Conservation (phyloP, 2,329 filamentous ascomycete genomes). For the Pseudogymnoascus sp. region DNA sequence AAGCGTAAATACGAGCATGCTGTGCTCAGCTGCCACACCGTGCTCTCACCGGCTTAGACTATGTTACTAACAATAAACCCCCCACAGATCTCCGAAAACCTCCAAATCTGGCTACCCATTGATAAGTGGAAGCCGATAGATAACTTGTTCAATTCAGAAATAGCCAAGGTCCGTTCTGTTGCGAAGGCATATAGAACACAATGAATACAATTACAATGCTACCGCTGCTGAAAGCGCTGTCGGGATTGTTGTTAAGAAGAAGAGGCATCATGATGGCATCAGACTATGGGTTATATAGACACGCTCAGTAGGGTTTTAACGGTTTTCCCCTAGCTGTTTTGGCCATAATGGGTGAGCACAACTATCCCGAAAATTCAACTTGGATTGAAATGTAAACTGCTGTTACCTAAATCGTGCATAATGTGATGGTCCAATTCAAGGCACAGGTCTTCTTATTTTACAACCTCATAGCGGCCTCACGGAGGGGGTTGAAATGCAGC, state of each 20-base stretch:
- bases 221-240: neutral
- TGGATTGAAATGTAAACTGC: too few relatives aligned
- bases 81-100: neutral
- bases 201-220: neutral
- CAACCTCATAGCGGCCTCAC: too few relatives aligned
- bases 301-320: neutral
- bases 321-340: neutral
- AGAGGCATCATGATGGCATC: neutral
- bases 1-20: neutral
- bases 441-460: too few relatives aligned
- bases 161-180: neutral
- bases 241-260: neutral
- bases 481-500: too few relatives aligned
- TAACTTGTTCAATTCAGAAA: neutral
- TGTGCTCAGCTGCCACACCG: neutral
- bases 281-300: neutral
- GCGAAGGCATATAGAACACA: neutral
- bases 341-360: neutral
- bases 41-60: neutral
- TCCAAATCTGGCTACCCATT: neutral
- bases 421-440: too few relatives aligned
- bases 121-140: neutral
- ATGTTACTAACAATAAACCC: neutral
- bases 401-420: too few relatives aligned
- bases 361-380: too few relatives aligned